Base-by-base conservation (phyloP, 805 yeast species). In the Spathaspora arborariae region DNA sequence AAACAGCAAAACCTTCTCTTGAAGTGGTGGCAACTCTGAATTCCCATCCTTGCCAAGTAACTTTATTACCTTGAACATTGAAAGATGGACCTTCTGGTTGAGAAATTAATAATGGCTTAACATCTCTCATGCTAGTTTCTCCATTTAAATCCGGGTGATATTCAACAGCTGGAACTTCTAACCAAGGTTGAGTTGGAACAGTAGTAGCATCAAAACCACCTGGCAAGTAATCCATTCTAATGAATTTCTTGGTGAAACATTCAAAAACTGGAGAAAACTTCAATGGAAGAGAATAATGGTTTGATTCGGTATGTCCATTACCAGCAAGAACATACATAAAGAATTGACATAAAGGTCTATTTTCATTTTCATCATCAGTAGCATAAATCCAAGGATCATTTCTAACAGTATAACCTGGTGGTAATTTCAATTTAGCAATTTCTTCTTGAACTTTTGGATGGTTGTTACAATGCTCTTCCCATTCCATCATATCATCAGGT, bases 351-450 rank as follows among this genome's bases (percentile, higher is more conserved):
- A 82, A 69, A n/a, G 81, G 78, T 64, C 83, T 77, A 39, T 63
- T 70, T 59, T 82, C 87, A 49, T 75, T 67, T 41, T 78, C 68
- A 56, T 81, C 82, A 60, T 84, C 89, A 27, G 89, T 82, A 58
- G 92, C 95, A 62, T 87, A 85, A 76, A 85, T 87, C 95, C 96
- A 87, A 45, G 91, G 88, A 62, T 85, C 92, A 59, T 76, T 76
- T 55, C 81, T 76, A 42, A 84, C 82, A 30, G 62, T 60, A 68
- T 62, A 77, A 61, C 59, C 76, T 53, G 68, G 59, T 50, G 90
- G 91, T 48, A 85, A 70, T 53, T 80, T 74, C 65, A 85, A 72
- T 62, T 84, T 84, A 48, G 73, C 85, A 55, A 84, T 72, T 63
- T 85, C 90, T 20, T 82, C 86, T 50, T 62, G 52, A 50, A 84